Evolutionary conservation across 345 rosid genomes (phyloP), one percentile per base, ranked within the genome.

Genomic region (Punica granatum): DNA sequence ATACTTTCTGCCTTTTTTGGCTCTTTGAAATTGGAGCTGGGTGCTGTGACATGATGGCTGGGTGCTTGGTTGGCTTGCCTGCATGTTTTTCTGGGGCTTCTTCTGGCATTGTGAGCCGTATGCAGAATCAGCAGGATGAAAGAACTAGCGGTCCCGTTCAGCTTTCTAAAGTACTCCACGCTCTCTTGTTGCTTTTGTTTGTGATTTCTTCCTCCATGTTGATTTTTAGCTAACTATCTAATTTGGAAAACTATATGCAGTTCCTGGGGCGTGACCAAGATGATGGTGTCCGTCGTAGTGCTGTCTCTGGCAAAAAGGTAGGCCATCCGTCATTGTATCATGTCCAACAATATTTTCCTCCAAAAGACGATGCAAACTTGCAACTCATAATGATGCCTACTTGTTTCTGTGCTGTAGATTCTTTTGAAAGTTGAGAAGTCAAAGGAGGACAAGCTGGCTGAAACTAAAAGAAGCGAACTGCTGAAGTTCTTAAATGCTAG

Each of bases 1-100:
- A 63, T 89, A 76, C 78, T 77, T 74, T 88, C 81, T 89, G 87
- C 88, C 89, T 81, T 79, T 67, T 79, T 67, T 86, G 97, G 93
- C 97, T 88, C 97, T 89, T 83, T 66, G 89, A 82, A 85, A 80
- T 89, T 89, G 96, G 99, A 94, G 99, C 99, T 88, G 96, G 86
- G 90, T 82, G 77, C 84, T 80, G 74, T 84, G 91, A 79, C 97
- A 77, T 85, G 83, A 70, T 85, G 76, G 74, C 81, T 74, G 88
- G 94, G 71, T 68, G 76, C 85, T 77, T 67, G 74, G 67, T 85
- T 82, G 76, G 62, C 74, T 84, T 89, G 82, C 84, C 78, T 82
- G 82, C 84, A 74, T 87, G 73, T 68, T 83, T 66, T 84, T 76
- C 74, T 76, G 77, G 78, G 81, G 76, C 72, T 74, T 79, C 73